These are phyloP conservation scores for Symmetrospora coprosmae DNA, from an alignment of 768 basidiomycete species.

Conservation along the genomic window DNA sequence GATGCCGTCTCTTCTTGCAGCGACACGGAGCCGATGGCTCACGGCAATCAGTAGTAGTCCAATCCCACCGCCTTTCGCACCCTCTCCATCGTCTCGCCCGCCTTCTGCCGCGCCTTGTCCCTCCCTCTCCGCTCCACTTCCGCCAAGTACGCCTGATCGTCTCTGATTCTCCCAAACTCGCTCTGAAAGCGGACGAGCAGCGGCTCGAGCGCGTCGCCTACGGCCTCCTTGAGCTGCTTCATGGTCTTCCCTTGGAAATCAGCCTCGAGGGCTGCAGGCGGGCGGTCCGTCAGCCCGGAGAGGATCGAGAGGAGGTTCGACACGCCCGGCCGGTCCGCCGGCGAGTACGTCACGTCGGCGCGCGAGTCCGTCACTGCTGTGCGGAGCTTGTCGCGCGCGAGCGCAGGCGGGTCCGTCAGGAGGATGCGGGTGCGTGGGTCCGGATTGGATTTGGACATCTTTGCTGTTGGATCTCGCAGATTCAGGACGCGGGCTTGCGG, in stretches of 20 bases:
- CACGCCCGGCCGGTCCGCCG: conserved; percentile 60
- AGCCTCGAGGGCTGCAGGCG: conserved; percentile 34
- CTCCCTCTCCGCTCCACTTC: conserved; percentile 54
- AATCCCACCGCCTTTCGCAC: conserved; percentile 59
- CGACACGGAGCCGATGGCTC: too few relatives aligned
- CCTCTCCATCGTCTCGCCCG: conserved; percentile 50
- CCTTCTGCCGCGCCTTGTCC: conserved; percentile 49
- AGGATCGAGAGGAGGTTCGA: conserved; percentile 69
- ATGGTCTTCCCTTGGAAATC: conserved; percentile 44
- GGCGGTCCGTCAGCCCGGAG: conserved; percentile 51
- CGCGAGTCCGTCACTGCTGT: conserved; percentile 74
- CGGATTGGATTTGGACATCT: conserved; percentile 91
- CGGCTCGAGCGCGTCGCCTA: conserved; percentile 58
- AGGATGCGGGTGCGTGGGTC: conserved; percentile 67
- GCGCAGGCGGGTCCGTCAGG: conserved; percentile 54
- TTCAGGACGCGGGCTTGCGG: conserved; percentile 69
- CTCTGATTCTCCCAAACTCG: conserved; percentile 53
- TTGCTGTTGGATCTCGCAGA: conserved; percentile 64
- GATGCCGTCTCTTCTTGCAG: too few relatives aligned
- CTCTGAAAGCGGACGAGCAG: conserved; percentile 52
- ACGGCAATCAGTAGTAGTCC: conserved; percentile 12
- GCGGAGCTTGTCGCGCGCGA: conserved; percentile 59
- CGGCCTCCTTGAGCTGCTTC: conserved; percentile 56
- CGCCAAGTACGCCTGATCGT: conserved; percentile 49
- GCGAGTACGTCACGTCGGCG: conserved; percentile 63